Evolutionary conservation across 306 rosid species (phyloP), one percentile per base, ranked within the genome.

Genomic region (Cucumis cinereus): DNA sequence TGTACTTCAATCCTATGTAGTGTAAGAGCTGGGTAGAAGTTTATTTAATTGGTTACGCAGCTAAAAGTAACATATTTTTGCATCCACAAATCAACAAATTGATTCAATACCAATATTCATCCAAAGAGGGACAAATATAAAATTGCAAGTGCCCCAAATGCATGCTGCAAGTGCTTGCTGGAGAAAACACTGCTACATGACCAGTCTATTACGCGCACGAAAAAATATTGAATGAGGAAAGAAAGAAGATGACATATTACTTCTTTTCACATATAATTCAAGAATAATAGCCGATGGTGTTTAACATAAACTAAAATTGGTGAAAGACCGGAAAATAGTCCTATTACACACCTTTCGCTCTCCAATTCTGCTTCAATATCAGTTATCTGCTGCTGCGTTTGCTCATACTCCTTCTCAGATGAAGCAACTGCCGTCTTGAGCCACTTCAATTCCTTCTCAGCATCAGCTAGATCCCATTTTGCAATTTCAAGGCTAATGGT

Each of bases 371-470:
- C 75, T 86, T 85, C 86, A 73, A 81, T 58, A 70, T 79, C 90
- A 62, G 87, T 85, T 10, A 81, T 72, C 61, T 94, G 97, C 82
- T 86, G 86, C 85, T 81, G 93, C 69, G 85, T 82, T 77, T 87
- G 96, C 67, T 85, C 92, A 30, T 81, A 80, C 74, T 90, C 99
- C 86, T 92, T 94, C 83, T 92, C 97, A 49, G 95, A 92, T 72
- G 99, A 86, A 50, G 89, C 59, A 63, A 82, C 68, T 57, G 86
- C 82, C 73, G 88, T 84, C 83, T 89, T 92, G 78, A 92, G 89
- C 90, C 90, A 87, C 87, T 89, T 92, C 56, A 86, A 81, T 84
- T 92, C 97, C 90, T 90, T 94, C 83, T 94, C 99, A 52, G 93
- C 88, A 83, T 92, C 97, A 58, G 95, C 89, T 81, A 90, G 78